These are phyloP conservation scores for Theileria luwenshuni DNA, from an alignment of 169 alveolate species.

Conservation along the genomic window DNA sequence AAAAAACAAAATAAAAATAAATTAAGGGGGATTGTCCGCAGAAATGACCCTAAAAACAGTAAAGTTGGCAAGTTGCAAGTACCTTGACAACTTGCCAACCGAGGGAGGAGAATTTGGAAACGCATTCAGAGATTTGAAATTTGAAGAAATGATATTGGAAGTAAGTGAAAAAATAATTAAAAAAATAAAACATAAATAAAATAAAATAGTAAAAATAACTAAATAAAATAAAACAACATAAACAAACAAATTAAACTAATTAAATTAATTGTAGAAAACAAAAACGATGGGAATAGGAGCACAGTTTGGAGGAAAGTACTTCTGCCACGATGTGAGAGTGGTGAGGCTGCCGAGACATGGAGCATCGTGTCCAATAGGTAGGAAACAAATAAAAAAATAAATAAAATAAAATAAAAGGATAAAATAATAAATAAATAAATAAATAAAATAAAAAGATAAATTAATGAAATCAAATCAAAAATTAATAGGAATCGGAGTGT, in stretches of 20 bases:
- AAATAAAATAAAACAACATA: no score
- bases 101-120: conserved; percentile 78
- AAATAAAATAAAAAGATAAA: no score
- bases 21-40: conserved; percentile 82
- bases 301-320: conserved; percentile 90
- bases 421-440: no score
- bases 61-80: conserved; percentile 83
- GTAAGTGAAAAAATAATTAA: conserved; percentile 8
- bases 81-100: conserved; percentile 80
- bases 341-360: conserved; percentile 88
- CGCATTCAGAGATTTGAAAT: conserved; percentile 82
- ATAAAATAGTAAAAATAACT: no score
- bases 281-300: conserved; percentile 88
- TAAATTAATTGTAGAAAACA: conserved; percentile 38
- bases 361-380: conserved; percentile 87
- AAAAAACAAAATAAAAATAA: not conserved
- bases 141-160: conserved; percentile 63
- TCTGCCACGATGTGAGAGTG: conserved; percentile 88
- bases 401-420: no score
- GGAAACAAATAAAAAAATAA: no score
- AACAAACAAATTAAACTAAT: not conserved
- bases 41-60: conserved; percentile 87
- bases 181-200: not conserved
- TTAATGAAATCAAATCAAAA: no score
- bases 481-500: conserved; percentile 87